These are phyloP conservation scores for Rhodotorula sp. DNA, from an alignment of 1,284 basidiomycete species.

Conservation along the genomic window DNA sequence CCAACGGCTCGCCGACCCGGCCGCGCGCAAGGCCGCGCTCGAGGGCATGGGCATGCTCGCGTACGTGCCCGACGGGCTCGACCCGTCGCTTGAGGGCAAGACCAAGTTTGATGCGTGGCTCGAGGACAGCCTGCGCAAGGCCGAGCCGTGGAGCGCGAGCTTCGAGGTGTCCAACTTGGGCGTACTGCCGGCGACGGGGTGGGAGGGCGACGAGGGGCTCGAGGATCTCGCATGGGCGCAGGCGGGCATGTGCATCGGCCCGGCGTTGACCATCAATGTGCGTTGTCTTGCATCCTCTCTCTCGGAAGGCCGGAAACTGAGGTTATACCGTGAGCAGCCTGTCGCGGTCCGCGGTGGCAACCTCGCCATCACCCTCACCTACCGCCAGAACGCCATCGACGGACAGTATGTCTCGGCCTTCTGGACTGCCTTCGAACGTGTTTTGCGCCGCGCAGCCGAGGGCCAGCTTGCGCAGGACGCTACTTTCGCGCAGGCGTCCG, in stretches of 20 bases:
- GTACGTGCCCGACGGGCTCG: conserved; percentile 1
- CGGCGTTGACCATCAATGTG: conserved; percentile 19
- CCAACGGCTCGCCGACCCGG: background rate
- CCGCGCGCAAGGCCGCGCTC: background rate
- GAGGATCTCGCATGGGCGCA: conserved; percentile 21
- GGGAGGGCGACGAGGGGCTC: conserved; percentile 14
- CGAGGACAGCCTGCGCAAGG: background rate
- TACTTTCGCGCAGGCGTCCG: background rate
- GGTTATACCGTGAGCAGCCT: background rate
- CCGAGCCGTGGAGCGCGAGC: conserved; percentile 1
- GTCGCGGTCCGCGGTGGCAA: conserved; percentile 12
- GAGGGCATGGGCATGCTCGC: conserved; percentile 14
- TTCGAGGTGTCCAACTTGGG: conserved; percentile 29
- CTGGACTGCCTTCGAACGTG: background rate
- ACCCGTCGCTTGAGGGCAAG: too few relatives aligned
- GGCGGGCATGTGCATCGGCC: conserved; percentile 4
- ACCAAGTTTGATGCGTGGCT: conserved; percentile 15
- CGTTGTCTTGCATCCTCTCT: background rate
- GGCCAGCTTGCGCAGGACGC: background rate
- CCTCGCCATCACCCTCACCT: conserved; percentile 13
- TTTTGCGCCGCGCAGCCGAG: conserved; percentile 1
- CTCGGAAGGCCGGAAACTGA: background rate
- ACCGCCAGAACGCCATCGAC: conserved; percentile 7
- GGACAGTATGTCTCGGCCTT: background rate
- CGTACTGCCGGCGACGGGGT: conserved; percentile 5